Conservation (phyloP, 139 green algal genomes). For the Chlamydomonas sphaeroides region DNA sequence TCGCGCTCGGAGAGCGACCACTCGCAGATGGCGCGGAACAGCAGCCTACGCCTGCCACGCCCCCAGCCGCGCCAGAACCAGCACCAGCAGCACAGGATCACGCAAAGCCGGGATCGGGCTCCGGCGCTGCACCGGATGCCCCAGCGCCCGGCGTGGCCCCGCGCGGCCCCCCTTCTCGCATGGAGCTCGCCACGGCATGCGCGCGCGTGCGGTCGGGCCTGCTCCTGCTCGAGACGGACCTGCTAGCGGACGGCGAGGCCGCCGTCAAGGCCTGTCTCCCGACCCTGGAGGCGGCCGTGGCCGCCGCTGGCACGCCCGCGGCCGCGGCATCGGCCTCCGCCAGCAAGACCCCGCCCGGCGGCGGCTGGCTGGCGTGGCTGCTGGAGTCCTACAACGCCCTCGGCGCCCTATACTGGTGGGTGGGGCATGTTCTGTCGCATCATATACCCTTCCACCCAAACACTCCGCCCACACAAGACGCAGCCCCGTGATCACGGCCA, state of each 20-base stretch:
- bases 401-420: constrained; percentile 50
- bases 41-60: neutral
- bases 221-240: constrained; percentile 64
- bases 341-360: too few species aligned
- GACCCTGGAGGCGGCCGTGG: constrained; percentile 17
- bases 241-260: constrained; percentile 51
- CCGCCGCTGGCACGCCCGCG: neutral
- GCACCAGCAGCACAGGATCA: too few species aligned
- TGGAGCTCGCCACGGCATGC: constrained; percentile 23
- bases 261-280: constrained; percentile 2
- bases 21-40: neutral
- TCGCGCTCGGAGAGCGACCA: neutral
- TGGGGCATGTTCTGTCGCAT: too few species aligned
- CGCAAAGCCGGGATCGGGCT: neutral
- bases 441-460: too few species aligned
- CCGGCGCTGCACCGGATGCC: too few species aligned
- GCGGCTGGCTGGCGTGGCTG: constrained; percentile 12
- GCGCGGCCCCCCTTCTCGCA: neutral
- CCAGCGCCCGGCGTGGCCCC: too few species aligned
- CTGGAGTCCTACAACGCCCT: constrained; percentile 60
- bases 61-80: neutral
- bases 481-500: too few species aligned
- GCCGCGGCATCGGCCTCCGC: neutral
- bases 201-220: constrained; percentile 46
- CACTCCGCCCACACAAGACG: too few species aligned